Evolutionary conservation across 441 rosid genomes (phyloP).

Genomic region (Bruguiera hainesii): DNA sequence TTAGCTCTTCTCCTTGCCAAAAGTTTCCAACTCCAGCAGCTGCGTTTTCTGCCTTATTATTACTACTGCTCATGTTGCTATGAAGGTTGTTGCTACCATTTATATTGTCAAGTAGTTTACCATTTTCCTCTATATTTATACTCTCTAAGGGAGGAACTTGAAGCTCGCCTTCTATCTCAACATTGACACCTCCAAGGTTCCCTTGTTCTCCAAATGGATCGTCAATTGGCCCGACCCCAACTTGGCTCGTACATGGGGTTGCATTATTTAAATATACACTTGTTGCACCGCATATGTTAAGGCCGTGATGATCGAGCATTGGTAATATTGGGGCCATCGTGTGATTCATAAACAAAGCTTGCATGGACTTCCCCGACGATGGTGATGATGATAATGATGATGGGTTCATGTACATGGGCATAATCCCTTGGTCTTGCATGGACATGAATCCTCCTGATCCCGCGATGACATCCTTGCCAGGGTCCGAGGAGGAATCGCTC

Average conservation of each 20-base stretch:
- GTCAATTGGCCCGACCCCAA: slow-evolving; percentile 18
- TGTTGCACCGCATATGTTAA: slow-evolving; percentile 24
- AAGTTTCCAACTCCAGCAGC: slow-evolving; percentile 30
- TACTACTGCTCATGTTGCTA: slow-evolving; percentile 16
- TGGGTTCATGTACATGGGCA: slow-evolving; percentile 36
- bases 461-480: slow-evolving; percentile 27
- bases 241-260: slow-evolving; percentile 23
- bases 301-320: slow-evolving; percentile 27
- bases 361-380: slow-evolving; percentile 31
- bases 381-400: slow-evolving; percentile 26
- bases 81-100: slow-evolving; percentile 17
- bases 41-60: slow-evolving; percentile 17
- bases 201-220: slow-evolving; percentile 25
- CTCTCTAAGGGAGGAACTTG: slow-evolving; percentile 61
- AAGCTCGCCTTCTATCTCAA: slow-evolving; percentile 45
- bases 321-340: slow-evolving; percentile 39
- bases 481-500: slow-evolving; percentile 58
- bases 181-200: slow-evolving; percentile 23
- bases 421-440: slow-evolving; percentile 44
- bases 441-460: slow-evolving; percentile 38
- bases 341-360: slow-evolving; percentile 34
- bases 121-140: slow-evolving; percentile 36
- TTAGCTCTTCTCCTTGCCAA: slow-evolving; percentile 52
- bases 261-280: slow-evolving; percentile 22
- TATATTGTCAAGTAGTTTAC: slow-evolving; percentile 25